Evolutionary conservation across 805 yeast species (phyloP), one percentile per base, ranked within the genome.

Genomic region (Wickerhamiella shivajii): DNA sequence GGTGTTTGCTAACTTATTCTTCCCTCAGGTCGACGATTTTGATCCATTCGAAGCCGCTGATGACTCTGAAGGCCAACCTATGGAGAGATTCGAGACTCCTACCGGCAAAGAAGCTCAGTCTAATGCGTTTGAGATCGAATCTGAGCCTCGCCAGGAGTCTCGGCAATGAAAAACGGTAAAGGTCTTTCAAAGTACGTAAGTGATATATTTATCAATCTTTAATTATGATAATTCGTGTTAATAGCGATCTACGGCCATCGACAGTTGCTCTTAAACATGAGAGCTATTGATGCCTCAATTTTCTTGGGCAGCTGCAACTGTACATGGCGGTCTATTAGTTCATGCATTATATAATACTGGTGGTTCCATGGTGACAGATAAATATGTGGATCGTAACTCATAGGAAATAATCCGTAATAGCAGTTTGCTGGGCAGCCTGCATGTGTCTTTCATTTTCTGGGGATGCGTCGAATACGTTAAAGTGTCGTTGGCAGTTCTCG

Each of bases 381-480:
- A 8, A 20, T 8, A 8, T 11, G 11, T 25, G 20, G 5, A 24
- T 28, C 7, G 33, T 9, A 27, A 20, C n/a, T 34, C 37, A 32
- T 25, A 44, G 26, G 29, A 44, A 41, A 32, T 47, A 47, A 34
- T 47, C 51, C 8, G 39, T 46, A 12, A 45, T 42, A 15, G 41
- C 46, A 6, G 45, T 33, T 18, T 44, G 44, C 15, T 45, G 37
- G 3, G 47, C 48, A 11, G 48, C 40, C 27, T 52, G 50, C 29
- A 50, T 40, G 29, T 58, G 58, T 42, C 69, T 69, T 33, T 74
- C 77, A 51, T 85, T 84, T 47, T 84, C 96, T 0, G 97, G 97
- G 6, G 96, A 90, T 10, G 95, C 97, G 42, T 83, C 97, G 56
- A 90, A 90, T 2, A 92, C 93, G 50, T 90, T 90, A 57, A 87